Evolutionary conservation across 106 monocot genomes (phyloP).

Genomic region (Dendrobium officinale): DNA sequence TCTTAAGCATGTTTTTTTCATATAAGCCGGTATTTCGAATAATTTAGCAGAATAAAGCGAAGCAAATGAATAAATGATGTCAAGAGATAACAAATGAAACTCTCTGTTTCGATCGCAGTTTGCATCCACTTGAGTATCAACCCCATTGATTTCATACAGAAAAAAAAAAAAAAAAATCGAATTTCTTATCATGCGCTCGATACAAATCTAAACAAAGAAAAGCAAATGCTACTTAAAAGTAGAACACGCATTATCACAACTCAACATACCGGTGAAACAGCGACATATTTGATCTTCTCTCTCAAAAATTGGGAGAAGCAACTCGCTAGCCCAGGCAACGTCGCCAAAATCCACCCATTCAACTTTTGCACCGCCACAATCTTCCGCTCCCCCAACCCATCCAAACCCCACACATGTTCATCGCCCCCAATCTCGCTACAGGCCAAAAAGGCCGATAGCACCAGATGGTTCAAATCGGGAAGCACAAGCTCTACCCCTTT

Average conservation of each 20-base stretch:
- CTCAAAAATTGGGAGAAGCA: conserved; percentile 49
- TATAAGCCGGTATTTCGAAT: no score
- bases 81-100: no score
- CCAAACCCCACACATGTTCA: conserved; percentile 19
- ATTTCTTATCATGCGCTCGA: not conserved
- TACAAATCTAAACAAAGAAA: not conserved
- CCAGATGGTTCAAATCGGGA: conserved; percentile 59
- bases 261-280: conserved; percentile 33
- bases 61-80: no score
- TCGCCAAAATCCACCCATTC: conserved; percentile 50
- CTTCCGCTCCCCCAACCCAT: conserved; percentile 27
- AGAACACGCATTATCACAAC: not conserved
- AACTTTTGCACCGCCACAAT: conserved; percentile 53
- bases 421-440: conserved; percentile 37
- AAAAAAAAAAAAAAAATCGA: not conserved
- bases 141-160: not conserved
- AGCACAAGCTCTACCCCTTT: conserved; percentile 19
- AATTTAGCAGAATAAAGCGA: no score
- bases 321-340: conserved; percentile 42
- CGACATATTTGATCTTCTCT: conserved; percentile 35
- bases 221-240: not conserved
- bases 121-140: not conserved
- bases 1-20: no score
- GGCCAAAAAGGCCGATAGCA: conserved; percentile 47
- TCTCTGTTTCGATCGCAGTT: not conserved